Percentiles rank a stretch among this genome's conserved stretches.
Conservation (phyloP, 179 eudicot species). For the Silene coronaria region DNA sequence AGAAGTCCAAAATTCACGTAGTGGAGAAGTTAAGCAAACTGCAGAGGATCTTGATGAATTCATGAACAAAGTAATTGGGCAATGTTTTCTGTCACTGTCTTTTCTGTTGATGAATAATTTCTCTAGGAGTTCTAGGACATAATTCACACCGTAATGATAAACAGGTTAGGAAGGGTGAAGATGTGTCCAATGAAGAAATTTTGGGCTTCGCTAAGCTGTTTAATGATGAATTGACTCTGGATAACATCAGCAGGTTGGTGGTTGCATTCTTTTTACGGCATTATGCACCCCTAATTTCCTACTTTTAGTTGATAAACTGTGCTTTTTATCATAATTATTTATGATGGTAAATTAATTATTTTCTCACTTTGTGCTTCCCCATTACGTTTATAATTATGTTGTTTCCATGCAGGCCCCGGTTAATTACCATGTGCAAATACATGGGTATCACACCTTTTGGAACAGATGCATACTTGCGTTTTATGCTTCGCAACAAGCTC, state of each 20-base stretch:
- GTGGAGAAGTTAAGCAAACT: constrained; percentile 73
- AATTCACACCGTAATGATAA: constrained; percentile 14
- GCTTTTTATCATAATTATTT: neutral
- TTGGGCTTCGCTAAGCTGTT: constrained; percentile 83
- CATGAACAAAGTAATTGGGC: constrained; percentile 54
- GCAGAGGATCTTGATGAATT: constrained; percentile 94
- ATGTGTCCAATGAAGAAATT: constrained; percentile 77
- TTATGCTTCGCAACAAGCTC: constrained; percentile 79
- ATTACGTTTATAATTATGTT: neutral
- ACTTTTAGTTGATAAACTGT: neutral
- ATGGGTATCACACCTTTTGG: constrained; percentile 83
- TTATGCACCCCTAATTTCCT: neutral
- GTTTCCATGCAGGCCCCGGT: constrained; percentile 56
- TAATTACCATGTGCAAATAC: constrained; percentile 94
- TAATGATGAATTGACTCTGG: constrained; percentile 85
- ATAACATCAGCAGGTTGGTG: constrained; percentile 81
- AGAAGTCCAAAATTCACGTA: constrained; percentile 77
- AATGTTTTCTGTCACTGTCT: constrained; percentile 9
- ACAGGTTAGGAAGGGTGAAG: constrained; percentile 78
- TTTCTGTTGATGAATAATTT: constrained; percentile 5
- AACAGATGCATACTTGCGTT: constrained; percentile 84
- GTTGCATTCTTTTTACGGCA: neutral
- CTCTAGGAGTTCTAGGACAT: neutral
- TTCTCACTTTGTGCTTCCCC: neutral
- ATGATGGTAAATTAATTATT: neutral